Conservation (phyloP, 2,329 filamentous ascomycete genomes). For the Trichophyton benhamiae region DNA sequence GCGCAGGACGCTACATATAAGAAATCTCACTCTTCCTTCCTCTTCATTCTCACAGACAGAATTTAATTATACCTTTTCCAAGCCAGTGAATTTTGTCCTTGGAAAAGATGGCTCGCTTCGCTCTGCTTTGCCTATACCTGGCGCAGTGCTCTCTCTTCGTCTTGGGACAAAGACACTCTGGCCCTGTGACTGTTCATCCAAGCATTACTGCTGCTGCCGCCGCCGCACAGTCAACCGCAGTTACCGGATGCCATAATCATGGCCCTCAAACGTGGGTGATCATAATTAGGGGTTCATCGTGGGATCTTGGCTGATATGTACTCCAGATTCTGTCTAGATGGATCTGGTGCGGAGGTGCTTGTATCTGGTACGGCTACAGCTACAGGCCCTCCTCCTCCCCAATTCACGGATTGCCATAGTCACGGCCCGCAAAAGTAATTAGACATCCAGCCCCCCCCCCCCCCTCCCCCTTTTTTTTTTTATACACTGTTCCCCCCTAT, state of each 20-base stretch:
- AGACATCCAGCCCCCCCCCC: background rate
- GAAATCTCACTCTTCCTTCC: background rate
- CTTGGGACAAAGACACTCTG: slow-evolving; percentile 15
- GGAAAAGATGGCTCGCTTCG: background rate
- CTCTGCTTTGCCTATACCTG: slow-evolving; percentile 1
- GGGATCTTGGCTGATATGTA: slow-evolving; percentile 3
- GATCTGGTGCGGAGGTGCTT: slow-evolving; percentile 26
- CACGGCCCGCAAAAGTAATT: slow-evolving; percentile 48
- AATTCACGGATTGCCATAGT: slow-evolving; percentile 53
- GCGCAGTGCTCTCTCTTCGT: background rate
- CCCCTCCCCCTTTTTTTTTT: background rate
- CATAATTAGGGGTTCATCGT: background rate
- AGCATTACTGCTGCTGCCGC: slow-evolving; percentile 20
- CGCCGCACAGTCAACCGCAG: slow-evolving; percentile 31
- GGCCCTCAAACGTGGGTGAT: slow-evolving; percentile 30
- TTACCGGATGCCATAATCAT: slow-evolving; percentile 44
- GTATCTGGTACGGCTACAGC: slow-evolving; percentile 38
- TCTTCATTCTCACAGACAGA: background rate
- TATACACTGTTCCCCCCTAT: background rate
- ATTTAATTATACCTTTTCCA: background rate
- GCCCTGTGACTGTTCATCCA: slow-evolving; percentile 16
- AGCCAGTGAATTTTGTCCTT: background rate
- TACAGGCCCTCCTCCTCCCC: slow-evolving; percentile 44
- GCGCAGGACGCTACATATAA: background rate
- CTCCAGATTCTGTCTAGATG: slow-evolving; percentile 26